Base-by-base conservation (phyloP, 306 rosid species). In the Cajanus cajan region DNA sequence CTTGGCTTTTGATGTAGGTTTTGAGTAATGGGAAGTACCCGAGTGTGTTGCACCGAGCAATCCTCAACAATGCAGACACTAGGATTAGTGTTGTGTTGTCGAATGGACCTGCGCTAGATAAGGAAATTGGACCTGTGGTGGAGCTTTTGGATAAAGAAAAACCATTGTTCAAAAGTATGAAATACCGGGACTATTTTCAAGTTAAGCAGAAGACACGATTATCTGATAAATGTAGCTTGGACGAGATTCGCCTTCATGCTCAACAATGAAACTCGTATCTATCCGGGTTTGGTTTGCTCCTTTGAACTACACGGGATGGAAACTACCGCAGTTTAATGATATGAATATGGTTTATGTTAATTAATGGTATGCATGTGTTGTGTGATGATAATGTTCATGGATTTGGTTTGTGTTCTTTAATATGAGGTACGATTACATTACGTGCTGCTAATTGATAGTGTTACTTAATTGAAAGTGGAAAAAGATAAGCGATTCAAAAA, bases 11-110 rank as follows among this genome's bases (percentile, higher is more conserved):
- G 31, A 28, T 28, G 2, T 28, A 88, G 90, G 83, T 51, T 31
- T 68, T 85, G 81, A 85, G 81, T 54, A 89, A 89, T 1, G 92
- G 88, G 50, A 89, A 76, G 65, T 89, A 80, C 62, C 55, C 7
- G 48, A 82, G 92, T 18, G 78, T 80, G 5, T 14, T 81, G 61
- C 90, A 89, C 57, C 44, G 92, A 10, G 89, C 86, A 1, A 28
- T 82, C 0, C 76, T 87, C 21, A 87, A 89, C 80, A 81, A 81
- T 76, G 63, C 10, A 7, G 87, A 80, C 4, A 80, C 87, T 0
- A 82, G 92, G 76, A 83, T 89, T 0, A 84, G 87, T n/a, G 2
- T 85, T 1, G 89, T 72, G 57, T 2, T 82, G 45, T 81, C 15
- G 9, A 77, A 86, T 72, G 90, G 90, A 59, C 92, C 92, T 0